Evolutionary conservation across 805 yeast genomes (phyloP), one percentile per base, ranked within the genome.

Genomic region (Lipomyces starkeyi): DNA sequence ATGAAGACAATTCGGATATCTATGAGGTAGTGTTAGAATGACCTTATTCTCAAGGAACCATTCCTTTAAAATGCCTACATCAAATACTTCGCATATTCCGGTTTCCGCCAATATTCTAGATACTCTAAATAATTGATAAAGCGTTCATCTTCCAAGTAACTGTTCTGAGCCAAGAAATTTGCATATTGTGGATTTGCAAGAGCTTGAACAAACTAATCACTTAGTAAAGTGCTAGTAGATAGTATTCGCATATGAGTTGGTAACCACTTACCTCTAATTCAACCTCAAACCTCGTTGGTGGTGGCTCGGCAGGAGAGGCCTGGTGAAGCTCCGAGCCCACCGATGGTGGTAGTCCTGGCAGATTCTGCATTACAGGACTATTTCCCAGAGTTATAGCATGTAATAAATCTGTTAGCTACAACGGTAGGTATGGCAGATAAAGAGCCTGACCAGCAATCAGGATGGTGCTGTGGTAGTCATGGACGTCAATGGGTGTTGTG

Each of bases 121-220:
- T 94, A 94, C 34, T 87, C 83, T 69, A 94, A 80, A 76, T 94
- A 94, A 68, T 87, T 86, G 40, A 92, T 81, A 73, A 94, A 93
- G 62, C 85, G 84, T 35, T 84, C 87, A 74, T 90, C 89, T 73
- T 89, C 88, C 13, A 93, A 81, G 75, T 88, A 88, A 66, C 88
- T 88, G 73, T 88, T 90, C 78, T 93, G 97, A 2, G 97, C 97
- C 32, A 94, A 82, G 74, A 87, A 93, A 71, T 91, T 88, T 65
- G 94, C 83, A 76, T 93, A 94, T 77, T 90, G 97, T 58, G 94
- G 87, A 78, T 94, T 95, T 2, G 97, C 91, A 43, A 94, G 82
- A 17, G 97, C 89, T 79, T 94, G 98, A 2, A 94, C 96, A 79
- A 94, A 94, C 85, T 91, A 66, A 8, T 14, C 34, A 22, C 25